Conservation (phyloP, 495 filamentous ascomycete species). For the Chaetomium tenue region DNA sequence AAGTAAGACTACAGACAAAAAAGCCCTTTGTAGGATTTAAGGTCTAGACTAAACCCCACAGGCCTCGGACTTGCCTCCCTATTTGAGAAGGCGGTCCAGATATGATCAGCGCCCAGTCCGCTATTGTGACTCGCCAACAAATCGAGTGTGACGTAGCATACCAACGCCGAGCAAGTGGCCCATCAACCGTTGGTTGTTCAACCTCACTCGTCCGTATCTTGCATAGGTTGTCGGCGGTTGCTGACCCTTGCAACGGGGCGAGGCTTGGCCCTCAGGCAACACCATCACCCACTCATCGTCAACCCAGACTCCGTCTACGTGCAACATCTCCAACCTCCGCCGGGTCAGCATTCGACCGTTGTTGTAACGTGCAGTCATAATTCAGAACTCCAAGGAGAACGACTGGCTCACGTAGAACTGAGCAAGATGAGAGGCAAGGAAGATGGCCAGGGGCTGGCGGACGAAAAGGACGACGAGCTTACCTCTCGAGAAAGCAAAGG, state of each 20-base stretch:
- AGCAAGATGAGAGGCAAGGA: background rate
- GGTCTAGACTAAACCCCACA: too few relatives aligned
- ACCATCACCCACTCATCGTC: background rate
- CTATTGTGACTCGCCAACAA: too few relatives aligned
- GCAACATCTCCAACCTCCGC: background rate
- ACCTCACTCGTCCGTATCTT: too few relatives aligned
- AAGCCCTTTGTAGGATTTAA: too few relatives aligned
- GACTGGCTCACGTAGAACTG: background rate
- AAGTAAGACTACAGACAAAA: too few relatives aligned
- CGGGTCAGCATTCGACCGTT: slow-evolving; percentile 10
- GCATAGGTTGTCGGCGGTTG: too few relatives aligned
- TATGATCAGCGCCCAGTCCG: too few relatives aligned
- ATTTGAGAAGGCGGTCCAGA: too few relatives aligned
- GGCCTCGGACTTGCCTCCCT: too few relatives aligned
- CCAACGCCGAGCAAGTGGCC: too few relatives aligned
- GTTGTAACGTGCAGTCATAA: background rate
- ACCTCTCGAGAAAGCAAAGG: background rate
- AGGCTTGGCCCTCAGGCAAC: background rate
- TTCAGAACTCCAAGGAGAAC: background rate
- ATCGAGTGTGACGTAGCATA: too few relatives aligned
- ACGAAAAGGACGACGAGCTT: background rate
- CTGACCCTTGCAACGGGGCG: background rate
- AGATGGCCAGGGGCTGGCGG: background rate
- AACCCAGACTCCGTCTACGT: background rate
- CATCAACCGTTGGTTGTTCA: too few relatives aligned